Conservation (phyloP, 1,284 basidiomycete species). For the Apiotrichum akiyoshidainum region DNA sequence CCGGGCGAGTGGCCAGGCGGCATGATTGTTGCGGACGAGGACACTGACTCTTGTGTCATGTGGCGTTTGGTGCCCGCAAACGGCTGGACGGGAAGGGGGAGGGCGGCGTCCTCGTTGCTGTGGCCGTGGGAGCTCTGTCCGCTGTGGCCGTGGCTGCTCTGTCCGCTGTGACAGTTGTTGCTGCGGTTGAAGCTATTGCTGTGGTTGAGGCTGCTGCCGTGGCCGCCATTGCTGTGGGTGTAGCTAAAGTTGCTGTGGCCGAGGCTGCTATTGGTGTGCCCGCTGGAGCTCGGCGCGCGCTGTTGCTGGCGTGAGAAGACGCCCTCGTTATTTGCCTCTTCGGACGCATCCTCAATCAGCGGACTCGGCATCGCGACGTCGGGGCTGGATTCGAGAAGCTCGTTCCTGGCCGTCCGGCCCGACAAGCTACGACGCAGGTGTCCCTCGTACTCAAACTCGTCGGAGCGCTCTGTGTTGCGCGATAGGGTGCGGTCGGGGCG, state of each 20-base stretch:
- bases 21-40: conserved; percentile 28
- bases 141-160: neutral
- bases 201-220: neutral
- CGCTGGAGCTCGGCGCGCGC: neutral
- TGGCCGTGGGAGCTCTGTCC: neutral
- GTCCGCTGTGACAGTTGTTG: neutral
- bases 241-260: neutral
- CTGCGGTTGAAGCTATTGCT: neutral
- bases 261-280: neutral
- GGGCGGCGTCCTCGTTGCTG: conserved; percentile 1
- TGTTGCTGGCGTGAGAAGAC: conserved; percentile 5
- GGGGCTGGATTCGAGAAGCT: conserved; percentile 8
- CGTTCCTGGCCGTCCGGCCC: conserved; percentile 38
- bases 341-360: conserved; percentile 8
- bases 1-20: conserved; percentile 23
- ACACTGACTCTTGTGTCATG: conserved; percentile 28
- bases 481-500: conserved; percentile 34
- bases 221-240: neutral
- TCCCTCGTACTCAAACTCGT: conserved; percentile 46
- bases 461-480: conserved; percentile 36
- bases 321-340: neutral
- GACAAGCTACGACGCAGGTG: conserved; percentile 43
- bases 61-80: conserved; percentile 31
- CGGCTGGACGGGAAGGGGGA: conserved; percentile 9
- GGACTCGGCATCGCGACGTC: conserved; percentile 9